Evolutionary conservation across 805 yeast genomes (phyloP).

Genomic region (Hermanozyma aechmeae): DNA sequence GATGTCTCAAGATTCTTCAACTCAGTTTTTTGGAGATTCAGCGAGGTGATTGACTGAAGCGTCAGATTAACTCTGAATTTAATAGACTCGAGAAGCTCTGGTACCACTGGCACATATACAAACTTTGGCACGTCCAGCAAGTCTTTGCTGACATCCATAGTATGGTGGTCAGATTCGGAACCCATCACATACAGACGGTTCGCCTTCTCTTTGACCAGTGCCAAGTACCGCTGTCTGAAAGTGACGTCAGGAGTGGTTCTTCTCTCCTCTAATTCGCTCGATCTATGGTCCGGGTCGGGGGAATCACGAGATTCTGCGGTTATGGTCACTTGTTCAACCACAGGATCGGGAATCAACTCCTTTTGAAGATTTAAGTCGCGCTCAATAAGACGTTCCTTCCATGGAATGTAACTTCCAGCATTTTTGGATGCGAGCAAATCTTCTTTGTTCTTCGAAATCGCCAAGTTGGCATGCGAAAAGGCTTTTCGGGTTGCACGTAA

Average conservation of each 20-base stretch:
- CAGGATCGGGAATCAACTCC: constrained; percentile 13
- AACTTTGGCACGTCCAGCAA: constrained; percentile 6
- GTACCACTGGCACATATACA: constrained; percentile 10
- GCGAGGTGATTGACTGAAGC: constrained; percentile 5
- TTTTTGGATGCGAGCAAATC: constrained; percentile 24
- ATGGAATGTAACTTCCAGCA: constrained; percentile 22
- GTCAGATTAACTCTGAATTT: constrained; percentile 1
- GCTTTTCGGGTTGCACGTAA: constrained; percentile 51
- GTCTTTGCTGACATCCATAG: no score
- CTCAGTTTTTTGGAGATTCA: not conserved
- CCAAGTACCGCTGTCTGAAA: no score
- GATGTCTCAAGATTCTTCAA: constrained; percentile 2
- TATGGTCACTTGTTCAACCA: not conserved
- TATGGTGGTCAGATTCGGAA: no score
- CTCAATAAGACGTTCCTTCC: constrained; percentile 24
- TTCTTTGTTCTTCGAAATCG: constrained; percentile 27
- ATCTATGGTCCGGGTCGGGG: not conserved
- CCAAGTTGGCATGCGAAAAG: constrained; percentile 27
- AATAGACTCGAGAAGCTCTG: constrained; percentile 1
- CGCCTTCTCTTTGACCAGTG: no score
- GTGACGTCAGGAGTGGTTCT: constrained; percentile 3
- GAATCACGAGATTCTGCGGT: not conserved
- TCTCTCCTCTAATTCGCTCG: constrained; percentile 2
- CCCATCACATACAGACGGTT: no score
- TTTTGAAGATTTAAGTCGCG: constrained; percentile 18